Conservation (phyloP, 2,329 filamentous ascomycete genomes). For the Chrysoporthe deuterocubensis region DNA sequence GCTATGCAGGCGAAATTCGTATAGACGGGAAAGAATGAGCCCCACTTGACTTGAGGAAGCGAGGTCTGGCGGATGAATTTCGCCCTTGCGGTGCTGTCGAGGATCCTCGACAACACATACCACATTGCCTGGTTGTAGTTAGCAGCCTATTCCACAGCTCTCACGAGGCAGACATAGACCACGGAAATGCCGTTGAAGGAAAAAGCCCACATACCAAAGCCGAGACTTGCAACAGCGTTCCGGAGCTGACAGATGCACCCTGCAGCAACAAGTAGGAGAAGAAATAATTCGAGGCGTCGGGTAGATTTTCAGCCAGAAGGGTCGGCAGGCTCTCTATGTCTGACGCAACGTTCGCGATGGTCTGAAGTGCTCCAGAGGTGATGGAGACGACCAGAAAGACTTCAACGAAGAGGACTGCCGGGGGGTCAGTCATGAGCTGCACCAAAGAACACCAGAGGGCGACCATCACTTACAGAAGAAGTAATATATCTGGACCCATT, state of each 20-base stretch:
- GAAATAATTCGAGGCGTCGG: conserved; percentile 92
- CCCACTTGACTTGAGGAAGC: conserved; percentile 82
- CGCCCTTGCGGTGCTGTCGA: conserved; percentile 79
- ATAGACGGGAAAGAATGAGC: conserved; percentile 92
- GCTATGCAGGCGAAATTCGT: conserved; percentile 96
- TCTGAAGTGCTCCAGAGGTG: conserved; percentile 68
- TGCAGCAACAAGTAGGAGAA: conserved; percentile 99
- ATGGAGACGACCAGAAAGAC: conserved; percentile 93
- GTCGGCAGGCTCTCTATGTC: conserved; percentile 71
- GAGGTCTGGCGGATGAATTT: conserved; percentile 88
- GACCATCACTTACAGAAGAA: conserved; percentile 63
- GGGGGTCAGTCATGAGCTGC: background rate
- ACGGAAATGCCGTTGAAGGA: background rate
- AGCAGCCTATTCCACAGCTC: background rate
- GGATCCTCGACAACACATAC: conserved; percentile 78
- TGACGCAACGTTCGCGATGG: conserved; percentile 59
- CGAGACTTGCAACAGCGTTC: conserved; percentile 83
- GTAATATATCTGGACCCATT: conserved; percentile 90
- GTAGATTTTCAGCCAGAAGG: conserved; percentile 77
- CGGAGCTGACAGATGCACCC: conserved; percentile 86
- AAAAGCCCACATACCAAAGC: conserved; percentile 56
- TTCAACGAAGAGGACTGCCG: conserved; percentile 80
- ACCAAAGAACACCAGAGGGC: background rate
- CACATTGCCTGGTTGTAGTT: conserved; percentile 53
- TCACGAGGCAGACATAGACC: background rate